Evolutionary conservation across 805 yeast genomes (phyloP).

Genomic region (Lipomyces orientalis): DNA sequence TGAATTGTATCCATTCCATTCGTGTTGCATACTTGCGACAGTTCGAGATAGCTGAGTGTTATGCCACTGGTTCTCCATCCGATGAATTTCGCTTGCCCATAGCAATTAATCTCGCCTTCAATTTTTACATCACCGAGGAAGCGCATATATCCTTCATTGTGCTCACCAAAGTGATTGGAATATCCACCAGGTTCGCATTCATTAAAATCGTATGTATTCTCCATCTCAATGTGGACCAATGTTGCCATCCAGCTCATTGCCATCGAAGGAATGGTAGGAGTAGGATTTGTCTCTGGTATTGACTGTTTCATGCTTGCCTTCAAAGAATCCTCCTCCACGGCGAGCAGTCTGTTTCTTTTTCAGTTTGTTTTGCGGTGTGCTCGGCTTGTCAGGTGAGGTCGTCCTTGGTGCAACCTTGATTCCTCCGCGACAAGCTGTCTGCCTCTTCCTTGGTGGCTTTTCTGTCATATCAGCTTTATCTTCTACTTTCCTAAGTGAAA

Average conservation of each 20-base stretch:
- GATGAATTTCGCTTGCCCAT: slow-evolving; percentile 7
- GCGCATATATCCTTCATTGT: slow-evolving; percentile 6
- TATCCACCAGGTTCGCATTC: slow-evolving; percentile 1
- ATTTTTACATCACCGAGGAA: not conserved
- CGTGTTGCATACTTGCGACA: slow-evolving; percentile 7
- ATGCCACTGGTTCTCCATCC: slow-evolving; percentile 6
- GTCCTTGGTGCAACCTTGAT: slow-evolving; percentile 5
- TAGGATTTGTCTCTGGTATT: slow-evolving; percentile 1
- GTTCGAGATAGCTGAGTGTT: slow-evolving; percentile 1
- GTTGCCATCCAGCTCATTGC: not conserved
- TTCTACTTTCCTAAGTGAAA: slow-evolving; percentile 7
- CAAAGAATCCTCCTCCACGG: slow-evolving; percentile 4
- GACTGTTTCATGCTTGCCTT: slow-evolving; percentile 8
- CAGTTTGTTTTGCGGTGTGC: slow-evolving; percentile 1
- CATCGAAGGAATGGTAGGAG: slow-evolving; percentile 3
- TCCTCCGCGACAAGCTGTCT: slow-evolving; percentile 8
- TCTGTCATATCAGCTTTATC: slow-evolving; percentile 3
- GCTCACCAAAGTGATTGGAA: slow-evolving; percentile 3
- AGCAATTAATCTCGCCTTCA: slow-evolving; percentile 5
- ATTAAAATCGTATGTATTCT: not conserved
- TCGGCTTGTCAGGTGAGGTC: slow-evolving; percentile 2
- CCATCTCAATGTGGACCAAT: slow-evolving; percentile 4
- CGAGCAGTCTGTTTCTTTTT: slow-evolving; percentile 2
- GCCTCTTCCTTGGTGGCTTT: slow-evolving; percentile 3
- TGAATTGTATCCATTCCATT: slow-evolving; percentile 7